phyloP scores from a whole-genome alignment of 1,284 basidiomycete species.

The Ustilago vetiveriae region DNA sequence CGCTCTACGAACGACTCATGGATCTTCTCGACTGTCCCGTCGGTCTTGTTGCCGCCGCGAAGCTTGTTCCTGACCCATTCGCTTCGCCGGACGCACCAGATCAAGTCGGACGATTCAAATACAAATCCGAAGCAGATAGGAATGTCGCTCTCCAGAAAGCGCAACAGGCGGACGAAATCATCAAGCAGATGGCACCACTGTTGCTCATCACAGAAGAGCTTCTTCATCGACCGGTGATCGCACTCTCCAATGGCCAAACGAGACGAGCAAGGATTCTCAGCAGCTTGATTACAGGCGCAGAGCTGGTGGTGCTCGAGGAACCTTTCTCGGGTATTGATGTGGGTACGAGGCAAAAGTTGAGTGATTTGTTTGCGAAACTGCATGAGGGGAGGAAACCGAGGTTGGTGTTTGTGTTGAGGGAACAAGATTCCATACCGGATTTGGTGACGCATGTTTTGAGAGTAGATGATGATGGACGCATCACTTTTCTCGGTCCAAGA shows the following conservation, averaged over 20 bases:
- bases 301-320: conserved; percentile 70
- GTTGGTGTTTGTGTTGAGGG: conserved; percentile 81
- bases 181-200: conserved; percentile 46
- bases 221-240: conserved; percentile 66
- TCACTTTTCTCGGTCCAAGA: conserved; percentile 69
- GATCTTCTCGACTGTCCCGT: conserved; percentile 49
- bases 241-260: conserved; percentile 91
- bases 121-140: conserved; percentile 19
- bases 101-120: conserved; percentile 46
- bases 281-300: conserved; percentile 75
- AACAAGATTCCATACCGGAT: conserved; percentile 81
- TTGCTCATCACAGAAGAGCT: conserved; percentile 51
- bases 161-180: conserved; percentile 22
- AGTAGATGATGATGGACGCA: conserved; percentile 70
- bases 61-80: conserved; percentile 57
- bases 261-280: conserved; percentile 83
- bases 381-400: conserved; percentile 71
- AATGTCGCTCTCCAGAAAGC: conserved; percentile 17
- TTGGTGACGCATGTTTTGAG: conserved; percentile 82
- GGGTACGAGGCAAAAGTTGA: conserved; percentile 29
- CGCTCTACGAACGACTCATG: conserved; percentile 61
- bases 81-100: conserved; percentile 10
- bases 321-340: conserved; percentile 54
- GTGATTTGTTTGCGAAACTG: conserved; percentile 71
- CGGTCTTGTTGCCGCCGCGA: conserved; percentile 48